Evolutionary conservation across 768 basidiomycete genomes (phyloP).

Genomic region (Collybia nuda): DNA sequence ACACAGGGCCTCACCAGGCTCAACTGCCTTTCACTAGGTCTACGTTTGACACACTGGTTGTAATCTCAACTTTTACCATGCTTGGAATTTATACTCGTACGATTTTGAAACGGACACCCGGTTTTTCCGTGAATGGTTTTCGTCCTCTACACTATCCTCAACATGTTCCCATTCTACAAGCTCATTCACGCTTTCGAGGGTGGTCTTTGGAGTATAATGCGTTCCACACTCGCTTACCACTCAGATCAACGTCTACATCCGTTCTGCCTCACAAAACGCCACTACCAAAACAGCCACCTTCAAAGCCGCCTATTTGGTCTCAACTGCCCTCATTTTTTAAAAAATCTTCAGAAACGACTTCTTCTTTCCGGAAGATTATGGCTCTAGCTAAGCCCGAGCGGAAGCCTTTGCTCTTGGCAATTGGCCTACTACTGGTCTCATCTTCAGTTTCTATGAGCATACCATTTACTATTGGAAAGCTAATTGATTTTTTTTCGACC

Average conservation of each 20-base stretch:
- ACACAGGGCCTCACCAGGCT: not conserved
- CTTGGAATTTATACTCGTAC: constrained; percentile 10
- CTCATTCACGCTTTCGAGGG: not conserved
- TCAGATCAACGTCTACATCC: not conserved
- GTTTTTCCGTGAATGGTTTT: constrained; percentile 4
- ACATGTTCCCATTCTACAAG: not conserved
- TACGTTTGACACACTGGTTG: constrained; percentile 7
- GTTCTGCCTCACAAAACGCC: not conserved
- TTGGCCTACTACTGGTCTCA: constrained; percentile 82
- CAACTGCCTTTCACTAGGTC: constrained; percentile 8
- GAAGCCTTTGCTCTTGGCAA: constrained; percentile 71
- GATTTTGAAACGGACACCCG: constrained; percentile 8
- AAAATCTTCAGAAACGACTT: constrained; percentile 40
- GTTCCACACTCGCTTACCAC: constrained; percentile 9
- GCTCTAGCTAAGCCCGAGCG: constrained; percentile 81
- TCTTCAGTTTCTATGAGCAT: constrained; percentile 90
- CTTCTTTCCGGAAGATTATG: constrained; percentile 74
- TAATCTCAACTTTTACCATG: constrained; percentile 8
- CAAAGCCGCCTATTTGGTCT: not conserved
- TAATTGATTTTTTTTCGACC: constrained; percentile 91
- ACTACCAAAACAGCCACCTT: too few species aligned
- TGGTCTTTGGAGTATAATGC: not conserved
- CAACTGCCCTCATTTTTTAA: constrained; percentile 27
- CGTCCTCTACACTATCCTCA: constrained; percentile 1
- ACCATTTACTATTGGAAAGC: constrained; percentile 88